These are phyloP conservation scores for Pugionium cornutum DNA, from an alignment of 345 rosid genomes.

Conservation along the genomic window DNA sequence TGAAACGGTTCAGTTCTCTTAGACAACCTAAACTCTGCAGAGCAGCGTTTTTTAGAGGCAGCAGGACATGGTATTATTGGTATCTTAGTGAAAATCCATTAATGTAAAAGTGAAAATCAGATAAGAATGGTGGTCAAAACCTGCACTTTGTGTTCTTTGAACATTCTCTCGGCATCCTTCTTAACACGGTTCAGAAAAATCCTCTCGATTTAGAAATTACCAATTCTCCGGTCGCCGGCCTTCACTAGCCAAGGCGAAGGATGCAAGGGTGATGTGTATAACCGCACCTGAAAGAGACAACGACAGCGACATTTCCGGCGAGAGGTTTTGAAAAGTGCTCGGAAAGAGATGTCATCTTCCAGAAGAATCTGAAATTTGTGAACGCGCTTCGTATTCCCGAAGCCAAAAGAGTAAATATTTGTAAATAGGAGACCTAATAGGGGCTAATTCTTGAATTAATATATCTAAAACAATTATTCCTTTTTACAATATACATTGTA, in stretches of 20 bases:
- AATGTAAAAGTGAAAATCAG: neutral
- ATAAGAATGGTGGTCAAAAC: conserved; percentile 9
- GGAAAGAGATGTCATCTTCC: neutral
- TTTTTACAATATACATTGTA: no score
- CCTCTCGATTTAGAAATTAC: neutral
- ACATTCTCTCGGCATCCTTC: neutral
- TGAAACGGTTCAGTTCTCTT: neutral
- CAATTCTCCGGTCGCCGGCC: neutral
- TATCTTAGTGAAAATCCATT: neutral
- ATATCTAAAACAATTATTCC: no score
- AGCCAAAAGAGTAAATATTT: no score
- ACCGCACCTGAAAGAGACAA: neutral
- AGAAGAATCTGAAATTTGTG: neutral
- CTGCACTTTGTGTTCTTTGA: conserved; percentile 17
- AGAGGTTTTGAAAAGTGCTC: neutral
- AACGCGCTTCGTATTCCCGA: no score
- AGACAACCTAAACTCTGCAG: neutral
- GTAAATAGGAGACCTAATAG: neutral
- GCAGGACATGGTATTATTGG: neutral
- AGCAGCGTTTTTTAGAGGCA: conserved; percentile 8
- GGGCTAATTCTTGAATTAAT: neutral
- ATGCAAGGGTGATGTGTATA: neutral
- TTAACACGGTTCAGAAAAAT: neutral
- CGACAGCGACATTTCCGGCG: neutral
- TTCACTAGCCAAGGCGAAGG: neutral